phyloP scores from a whole-genome alignment of 306 rosid species.

The Pyrus betulifolia region DNA sequence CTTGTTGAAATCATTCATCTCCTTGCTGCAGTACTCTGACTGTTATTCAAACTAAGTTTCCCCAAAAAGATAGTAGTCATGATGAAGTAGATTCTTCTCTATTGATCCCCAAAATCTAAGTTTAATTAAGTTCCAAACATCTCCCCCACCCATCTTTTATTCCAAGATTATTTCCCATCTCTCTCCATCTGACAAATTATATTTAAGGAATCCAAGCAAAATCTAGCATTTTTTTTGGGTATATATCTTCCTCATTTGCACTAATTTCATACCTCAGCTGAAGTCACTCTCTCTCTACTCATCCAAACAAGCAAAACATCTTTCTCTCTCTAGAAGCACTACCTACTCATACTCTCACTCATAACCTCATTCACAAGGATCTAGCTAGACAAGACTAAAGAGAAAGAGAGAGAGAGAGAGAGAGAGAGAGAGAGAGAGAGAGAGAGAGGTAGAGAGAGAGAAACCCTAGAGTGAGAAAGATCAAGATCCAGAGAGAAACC shows the following conservation, averaged over 20 bases:
- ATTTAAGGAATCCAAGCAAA: slow-evolving; percentile 27
- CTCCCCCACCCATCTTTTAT: no score
- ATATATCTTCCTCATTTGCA: neutral
- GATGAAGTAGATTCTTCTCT: neutral
- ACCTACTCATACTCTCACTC: neutral
- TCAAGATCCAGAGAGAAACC: neutral
- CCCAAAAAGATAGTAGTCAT: neutral
- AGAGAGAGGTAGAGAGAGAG: neutral
- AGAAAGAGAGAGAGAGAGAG: no score
- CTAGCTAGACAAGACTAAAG: neutral
- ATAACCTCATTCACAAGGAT: neutral
- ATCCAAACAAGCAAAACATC: neutral
- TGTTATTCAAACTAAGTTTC: neutral
- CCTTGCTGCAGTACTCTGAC: neutral
- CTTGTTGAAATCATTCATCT: neutral
- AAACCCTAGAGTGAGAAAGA: slow-evolving; percentile 27
- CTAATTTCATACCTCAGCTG: neutral
- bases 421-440: no score
- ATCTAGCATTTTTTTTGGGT: slow-evolving; percentile 10
- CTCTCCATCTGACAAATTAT: slow-evolving; percentile 7
- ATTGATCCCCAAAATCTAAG: neutral
- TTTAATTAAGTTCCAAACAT: neutral
- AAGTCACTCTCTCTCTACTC: neutral
- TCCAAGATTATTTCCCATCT: neutral
- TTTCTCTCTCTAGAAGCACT: slow-evolving; percentile 5